These are phyloP conservation scores for Tylopilus balloui DNA, from an alignment of 768 basidiomycete genomes.

Conservation along the genomic window DNA sequence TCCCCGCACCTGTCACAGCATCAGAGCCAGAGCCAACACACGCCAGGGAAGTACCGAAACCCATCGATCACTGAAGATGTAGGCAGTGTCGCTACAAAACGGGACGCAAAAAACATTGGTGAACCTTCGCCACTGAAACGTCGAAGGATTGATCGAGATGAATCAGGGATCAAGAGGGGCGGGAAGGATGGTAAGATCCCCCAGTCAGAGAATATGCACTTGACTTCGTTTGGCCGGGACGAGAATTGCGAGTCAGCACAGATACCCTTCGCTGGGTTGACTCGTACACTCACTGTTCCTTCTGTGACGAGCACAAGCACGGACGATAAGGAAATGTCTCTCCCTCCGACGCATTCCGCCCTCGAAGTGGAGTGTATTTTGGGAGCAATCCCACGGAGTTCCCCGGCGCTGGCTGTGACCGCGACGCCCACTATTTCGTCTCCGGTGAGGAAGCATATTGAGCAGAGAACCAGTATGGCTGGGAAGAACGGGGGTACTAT, in stretches of 20 bases:
- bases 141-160: conserved; percentile 11
- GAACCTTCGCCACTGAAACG: conserved; percentile 12
- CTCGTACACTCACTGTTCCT: background rate
- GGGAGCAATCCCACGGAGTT: background rate
- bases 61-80: background rate
- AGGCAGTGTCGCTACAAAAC: background rate
- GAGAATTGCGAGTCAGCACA: background rate
- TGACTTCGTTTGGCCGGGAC: background rate
- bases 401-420: background rate
- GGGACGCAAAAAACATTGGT: conserved; percentile 3
- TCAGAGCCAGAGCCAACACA: conserved; percentile 1
- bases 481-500: background rate
- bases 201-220: background rate
- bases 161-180: background rate
- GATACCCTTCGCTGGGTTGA: background rate
- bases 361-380: background rate
- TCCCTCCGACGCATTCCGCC: background rate
- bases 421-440: conserved; percentile 17
- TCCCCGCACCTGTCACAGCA: background rate
- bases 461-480: background rate
- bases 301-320: background rate
- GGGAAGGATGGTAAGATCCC: background rate
- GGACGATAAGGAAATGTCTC: background rate
- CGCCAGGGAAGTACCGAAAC: background rate
- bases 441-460: conserved; percentile 16